phyloP scores from a whole-genome alignment of 768 basidiomycete genomes.

The Mycena venus region DNA sequence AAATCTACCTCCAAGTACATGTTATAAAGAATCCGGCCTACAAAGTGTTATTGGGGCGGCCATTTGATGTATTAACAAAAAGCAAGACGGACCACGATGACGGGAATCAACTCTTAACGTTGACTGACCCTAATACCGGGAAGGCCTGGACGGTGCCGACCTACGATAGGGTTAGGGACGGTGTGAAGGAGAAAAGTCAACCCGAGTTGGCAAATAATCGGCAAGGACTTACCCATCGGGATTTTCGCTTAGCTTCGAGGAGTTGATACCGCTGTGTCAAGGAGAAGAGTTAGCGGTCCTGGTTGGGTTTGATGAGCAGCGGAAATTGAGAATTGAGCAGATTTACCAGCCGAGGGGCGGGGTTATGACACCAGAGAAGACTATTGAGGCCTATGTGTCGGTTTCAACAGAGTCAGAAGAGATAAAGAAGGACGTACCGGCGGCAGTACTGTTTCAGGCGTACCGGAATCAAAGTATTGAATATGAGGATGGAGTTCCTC shows the following conservation, averaged over 20 bases:
- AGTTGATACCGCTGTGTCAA: conserved; percentile 6
- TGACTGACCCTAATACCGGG: not conserved
- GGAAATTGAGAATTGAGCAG: not conserved
- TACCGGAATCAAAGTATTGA: not conserved
- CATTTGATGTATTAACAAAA: not conserved
- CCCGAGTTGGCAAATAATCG: not conserved
- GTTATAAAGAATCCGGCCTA: not conserved
- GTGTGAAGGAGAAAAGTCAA: not conserved
- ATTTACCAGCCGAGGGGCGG: not conserved
- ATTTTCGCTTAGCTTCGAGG: conserved; percentile 21
- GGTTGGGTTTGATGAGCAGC: not conserved
- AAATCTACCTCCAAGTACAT: not conserved
- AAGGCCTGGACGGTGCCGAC: not conserved
- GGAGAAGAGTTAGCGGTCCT: conserved; percentile 21
- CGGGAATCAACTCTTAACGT: not conserved
- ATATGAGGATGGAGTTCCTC: conserved; percentile 4
- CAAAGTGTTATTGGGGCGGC: not conserved
- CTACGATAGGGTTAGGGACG: not conserved
- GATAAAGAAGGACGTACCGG: not conserved
- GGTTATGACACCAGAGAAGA: not conserved
- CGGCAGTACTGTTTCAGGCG: not conserved
- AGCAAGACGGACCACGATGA: not conserved
- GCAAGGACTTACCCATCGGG: not conserved
- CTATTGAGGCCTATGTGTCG: not conserved
- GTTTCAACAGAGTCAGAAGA: not conserved